Percentiles rank a stretch among this genome's conserved stretches.
Conservation (phyloP, 345 rosid species). For the Hirschfeldia incana region DNA sequence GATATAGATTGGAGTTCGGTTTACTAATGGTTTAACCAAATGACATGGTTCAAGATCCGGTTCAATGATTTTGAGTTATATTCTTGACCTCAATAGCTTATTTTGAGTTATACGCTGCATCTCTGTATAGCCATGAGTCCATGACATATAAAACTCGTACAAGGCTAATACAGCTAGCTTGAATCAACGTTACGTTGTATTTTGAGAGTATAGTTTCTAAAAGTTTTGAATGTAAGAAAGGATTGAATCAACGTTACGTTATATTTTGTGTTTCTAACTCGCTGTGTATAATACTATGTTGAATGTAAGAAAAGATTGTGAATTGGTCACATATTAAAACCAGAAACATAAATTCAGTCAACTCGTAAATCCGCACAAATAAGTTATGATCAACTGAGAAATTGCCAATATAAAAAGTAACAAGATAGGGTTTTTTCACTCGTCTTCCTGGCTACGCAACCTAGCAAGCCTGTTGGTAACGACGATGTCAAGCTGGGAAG, state of each 20-base stretch:
- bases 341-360: conserved; percentile 18
- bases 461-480: conserved; percentile 76
- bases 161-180: too few relatives aligned
- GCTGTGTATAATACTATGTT: not conserved
- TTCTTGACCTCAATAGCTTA: not conserved
- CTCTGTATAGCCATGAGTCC: too few relatives aligned
- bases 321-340: not conserved
- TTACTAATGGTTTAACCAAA: not conserved
- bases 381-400: not conserved
- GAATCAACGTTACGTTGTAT: too few relatives aligned
- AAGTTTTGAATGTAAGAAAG: not conserved
- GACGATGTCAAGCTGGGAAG: conserved; percentile 74
- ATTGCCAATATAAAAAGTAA: not conserved
- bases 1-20: not conserved
- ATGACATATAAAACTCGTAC: too few relatives aligned
- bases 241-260: not conserved
- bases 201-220: too few relatives aligned
- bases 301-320: conserved; percentile 3
- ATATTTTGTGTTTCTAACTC: too few relatives aligned
- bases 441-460: conserved; percentile 83
- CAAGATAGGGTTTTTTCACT: conserved; percentile 31
- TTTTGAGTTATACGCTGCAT: too few relatives aligned
- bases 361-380: not conserved
- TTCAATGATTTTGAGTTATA: not conserved
- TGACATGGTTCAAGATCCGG: not conserved